A percentile compares a stretch with the other conserved stretches of the same genome.
Evolutionary conservation across 73 alveolate species (phyloP).

Genomic region (Halteria grandinella): DNA sequence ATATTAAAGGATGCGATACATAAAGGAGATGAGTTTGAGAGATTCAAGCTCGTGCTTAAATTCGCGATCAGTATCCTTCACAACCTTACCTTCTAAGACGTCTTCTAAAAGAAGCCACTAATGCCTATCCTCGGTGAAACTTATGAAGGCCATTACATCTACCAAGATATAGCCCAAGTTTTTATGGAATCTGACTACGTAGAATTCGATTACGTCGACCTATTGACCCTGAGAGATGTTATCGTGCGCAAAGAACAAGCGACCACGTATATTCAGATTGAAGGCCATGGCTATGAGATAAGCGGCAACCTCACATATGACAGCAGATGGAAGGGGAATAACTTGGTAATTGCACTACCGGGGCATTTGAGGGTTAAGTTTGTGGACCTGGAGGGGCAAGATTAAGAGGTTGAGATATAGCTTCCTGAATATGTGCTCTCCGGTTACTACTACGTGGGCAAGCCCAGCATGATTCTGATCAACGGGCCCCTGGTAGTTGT

Average conservation of each 20-base stretch:
- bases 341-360: background rate
- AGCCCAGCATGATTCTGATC: slow-evolving; percentile 29
- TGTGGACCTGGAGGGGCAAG: slow-evolving; percentile 25
- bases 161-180: background rate
- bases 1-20: slow-evolving; percentile 3
- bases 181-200: slow-evolving; percentile 36
- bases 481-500: slow-evolving; percentile 23
- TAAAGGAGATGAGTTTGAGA: slow-evolving; percentile 41
- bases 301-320: slow-evolving; percentile 18
- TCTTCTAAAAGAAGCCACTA: slow-evolving; percentile 13
- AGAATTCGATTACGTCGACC: slow-evolving; percentile 8
- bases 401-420: slow-evolving; percentile 10
- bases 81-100: slow-evolving; percentile 21
- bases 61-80: slow-evolving; percentile 34
- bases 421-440: slow-evolving; percentile 31
- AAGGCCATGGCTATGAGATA: slow-evolving; percentile 4
- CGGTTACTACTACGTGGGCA: slow-evolving; percentile 19
- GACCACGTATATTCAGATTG: slow-evolving; percentile 39
- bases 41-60: slow-evolving; percentile 22
- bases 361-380: slow-evolving; percentile 17
- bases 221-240: slow-evolving; percentile 9
- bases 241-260: background rate
- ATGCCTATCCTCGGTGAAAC: slow-evolving; percentile 31
- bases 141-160: slow-evolving; percentile 26
- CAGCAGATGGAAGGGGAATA: slow-evolving; percentile 26